These are phyloP conservation scores for Epithemia pelagica DNA, from an alignment of 108 stramenopile genomes.

Conservation along the genomic window DNA sequence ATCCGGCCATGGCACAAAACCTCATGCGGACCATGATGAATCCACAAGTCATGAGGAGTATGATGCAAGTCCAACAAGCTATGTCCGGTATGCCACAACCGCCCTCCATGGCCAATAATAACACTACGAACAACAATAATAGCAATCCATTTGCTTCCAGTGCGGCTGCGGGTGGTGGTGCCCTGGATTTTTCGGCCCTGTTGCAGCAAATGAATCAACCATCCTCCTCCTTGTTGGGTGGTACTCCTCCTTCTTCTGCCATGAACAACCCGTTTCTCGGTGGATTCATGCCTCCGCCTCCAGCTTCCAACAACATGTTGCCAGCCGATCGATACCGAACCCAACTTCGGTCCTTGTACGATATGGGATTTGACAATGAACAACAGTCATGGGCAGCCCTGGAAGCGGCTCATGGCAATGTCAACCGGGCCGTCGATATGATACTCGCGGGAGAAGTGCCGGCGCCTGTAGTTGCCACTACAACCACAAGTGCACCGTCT, in stretches of 20 bases:
- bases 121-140: neutral
- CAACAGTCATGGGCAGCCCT: constrained; percentile 64
- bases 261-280: constrained; percentile 9
- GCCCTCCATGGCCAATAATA: neutral
- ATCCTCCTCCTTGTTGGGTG: constrained; percentile 7
- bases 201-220: constrained; percentile 12
- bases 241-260: no score
- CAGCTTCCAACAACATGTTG: neutral
- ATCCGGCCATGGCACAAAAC: constrained; percentile 45
- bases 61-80: constrained; percentile 67
- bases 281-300: neutral
- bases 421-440: constrained; percentile 79
- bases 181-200: constrained; percentile 58
- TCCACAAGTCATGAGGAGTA: constrained; percentile 54
- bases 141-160: neutral
- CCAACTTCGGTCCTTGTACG: constrained; percentile 64
- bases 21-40: constrained; percentile 71
- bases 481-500: constrained; percentile 4
- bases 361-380: constrained; percentile 89
- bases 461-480: constrained; percentile 1
- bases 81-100: constrained; percentile 28
- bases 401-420: constrained; percentile 65
- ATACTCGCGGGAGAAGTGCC: constrained; percentile 36
- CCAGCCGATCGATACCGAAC: constrained; percentile 61
- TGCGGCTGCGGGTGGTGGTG: constrained; percentile 26